Evolutionary conservation across 2,329 filamentous ascomycete species (phyloP).

Genomic region (Cordyceps cicadae): DNA sequence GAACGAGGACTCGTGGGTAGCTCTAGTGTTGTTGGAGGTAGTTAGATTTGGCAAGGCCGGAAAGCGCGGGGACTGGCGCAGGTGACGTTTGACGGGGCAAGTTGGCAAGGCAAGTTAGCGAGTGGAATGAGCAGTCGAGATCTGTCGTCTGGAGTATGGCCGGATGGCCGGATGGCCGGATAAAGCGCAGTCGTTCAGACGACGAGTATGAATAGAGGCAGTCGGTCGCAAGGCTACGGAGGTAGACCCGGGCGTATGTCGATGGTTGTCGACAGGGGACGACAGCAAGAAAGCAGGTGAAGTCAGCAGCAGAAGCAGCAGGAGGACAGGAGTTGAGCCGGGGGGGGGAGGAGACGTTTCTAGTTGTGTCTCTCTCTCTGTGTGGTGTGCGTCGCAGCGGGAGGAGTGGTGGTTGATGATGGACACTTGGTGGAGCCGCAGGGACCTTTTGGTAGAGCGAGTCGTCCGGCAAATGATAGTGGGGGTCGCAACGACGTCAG

Average conservation of each 20-base stretch:
- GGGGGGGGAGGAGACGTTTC: not conserved
- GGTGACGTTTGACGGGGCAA: conserved; percentile 5
- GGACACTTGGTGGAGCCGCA: conserved; percentile 2
- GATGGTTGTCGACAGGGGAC: not conserved
- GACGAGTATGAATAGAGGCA: not conserved
- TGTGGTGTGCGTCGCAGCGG: not conserved
- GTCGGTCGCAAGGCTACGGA: conserved; percentile 3
- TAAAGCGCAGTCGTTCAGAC: not conserved
- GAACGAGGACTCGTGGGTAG: conserved; percentile 18
- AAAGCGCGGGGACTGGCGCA: not conserved
- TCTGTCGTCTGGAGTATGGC: not conserved
- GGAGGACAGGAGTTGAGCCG: not conserved
- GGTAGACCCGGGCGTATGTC: not conserved
- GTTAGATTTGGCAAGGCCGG: conserved; percentile 11
- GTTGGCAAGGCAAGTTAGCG: not conserved
- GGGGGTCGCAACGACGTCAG: not conserved
- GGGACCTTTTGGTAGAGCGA: conserved; percentile 5
- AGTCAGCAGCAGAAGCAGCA: not conserved
- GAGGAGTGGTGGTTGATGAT: conserved; percentile 3
- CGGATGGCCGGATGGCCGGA: conserved; percentile 7
- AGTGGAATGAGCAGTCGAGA: not conserved
- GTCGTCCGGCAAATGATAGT: conserved; percentile 6
- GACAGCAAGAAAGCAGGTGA: not conserved
- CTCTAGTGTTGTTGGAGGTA: conserved; percentile 17
- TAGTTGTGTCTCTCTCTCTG: not conserved